These are phyloP conservation scores for Solanum habrochaites DNA, from an alignment of 257 asterid species.

Conservation along the genomic window DNA sequence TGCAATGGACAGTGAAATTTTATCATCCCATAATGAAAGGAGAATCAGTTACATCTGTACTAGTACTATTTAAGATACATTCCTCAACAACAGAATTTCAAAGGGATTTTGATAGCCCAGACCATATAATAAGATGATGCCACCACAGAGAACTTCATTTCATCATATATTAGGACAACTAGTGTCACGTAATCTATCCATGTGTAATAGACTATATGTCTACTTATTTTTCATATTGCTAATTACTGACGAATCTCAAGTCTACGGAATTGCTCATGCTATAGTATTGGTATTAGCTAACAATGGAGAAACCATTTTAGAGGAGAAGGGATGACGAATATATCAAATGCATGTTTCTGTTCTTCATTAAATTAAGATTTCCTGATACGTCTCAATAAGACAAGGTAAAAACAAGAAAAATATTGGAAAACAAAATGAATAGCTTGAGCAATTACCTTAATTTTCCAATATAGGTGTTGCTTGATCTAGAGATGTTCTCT, in stretches of 20 bases:
- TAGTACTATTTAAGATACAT: not conserved
- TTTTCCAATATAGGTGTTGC: slow-evolving; percentile 83
- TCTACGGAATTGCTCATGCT: not conserved
- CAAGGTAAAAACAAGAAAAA: not conserved
- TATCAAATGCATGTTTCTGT: not conserved
- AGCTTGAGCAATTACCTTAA: slow-evolving; percentile 35
- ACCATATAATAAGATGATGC: not conserved
- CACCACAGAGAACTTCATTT: not conserved
- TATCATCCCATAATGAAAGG: not conserved
- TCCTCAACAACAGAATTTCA: not conserved
- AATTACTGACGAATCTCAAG: not conserved
- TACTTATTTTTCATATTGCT: not conserved
- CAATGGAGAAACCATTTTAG: not conserved
- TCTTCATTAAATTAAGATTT: not conserved
- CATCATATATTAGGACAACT: not conserved
- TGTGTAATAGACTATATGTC: not conserved
- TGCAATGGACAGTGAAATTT: slow-evolving; percentile 11
- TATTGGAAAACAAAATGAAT: not conserved
- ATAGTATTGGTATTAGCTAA: not conserved
- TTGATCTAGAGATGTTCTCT: slow-evolving; percentile 81
- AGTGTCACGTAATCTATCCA: not conserved
- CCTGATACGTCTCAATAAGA: not conserved
- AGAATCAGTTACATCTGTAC: not conserved
- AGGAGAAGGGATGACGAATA: not conserved
- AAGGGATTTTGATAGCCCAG: not conserved